phyloP scores from a whole-genome alignment of 805 yeast species.

The Sugiyamaella floridensis region DNA sequence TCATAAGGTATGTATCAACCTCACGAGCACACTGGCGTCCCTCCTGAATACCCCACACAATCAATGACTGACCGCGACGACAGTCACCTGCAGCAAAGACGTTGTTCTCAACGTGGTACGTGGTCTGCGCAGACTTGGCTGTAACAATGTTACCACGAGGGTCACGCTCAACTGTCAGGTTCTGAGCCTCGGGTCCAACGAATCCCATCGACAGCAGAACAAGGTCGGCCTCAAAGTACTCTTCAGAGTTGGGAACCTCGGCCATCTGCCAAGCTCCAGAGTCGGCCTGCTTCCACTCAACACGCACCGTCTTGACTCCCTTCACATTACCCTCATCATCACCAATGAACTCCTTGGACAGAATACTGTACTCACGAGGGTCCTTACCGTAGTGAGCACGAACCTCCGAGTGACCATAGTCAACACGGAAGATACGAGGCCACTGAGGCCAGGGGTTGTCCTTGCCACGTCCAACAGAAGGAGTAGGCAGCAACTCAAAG shows the following conservation, averaged over 20 bases:
- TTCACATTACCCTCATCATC: conserved; percentile 92
- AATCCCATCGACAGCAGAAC: conserved; percentile 96
- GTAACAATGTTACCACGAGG: conserved; percentile 78
- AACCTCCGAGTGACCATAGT: conserved; percentile 96
- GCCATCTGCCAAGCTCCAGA: conserved; percentile 99
- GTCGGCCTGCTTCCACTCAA: conserved; percentile 95
- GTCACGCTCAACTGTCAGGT: conserved; percentile 58
- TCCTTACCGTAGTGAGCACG: conserved; percentile 92
- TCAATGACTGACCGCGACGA: conserved; percentile 95
- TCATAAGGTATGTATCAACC: conserved; percentile 75
- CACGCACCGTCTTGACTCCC: conserved; percentile 93
- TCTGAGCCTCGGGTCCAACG: conserved; percentile 88
- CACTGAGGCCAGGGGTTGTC: conserved; percentile 99
- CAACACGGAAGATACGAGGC: conserved; percentile 97
- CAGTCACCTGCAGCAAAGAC: conserved; percentile 97
- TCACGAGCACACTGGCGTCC: conserved; percentile 98
- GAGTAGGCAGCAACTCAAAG: conserved; percentile 91
- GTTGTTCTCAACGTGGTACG: conserved; percentile 67
- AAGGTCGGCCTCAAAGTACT: conserved; percentile 88
- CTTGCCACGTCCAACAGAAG: conserved; percentile 75
- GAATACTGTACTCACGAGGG: conserved; percentile 93
- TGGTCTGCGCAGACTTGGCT: conserved; percentile 32
- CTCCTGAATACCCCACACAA: conserved; percentile 99
- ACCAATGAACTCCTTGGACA: conserved; percentile 92
- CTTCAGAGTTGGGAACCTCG: conserved; percentile 92